phyloP scores from a whole-genome alignment of 1,284 basidiomycete genomes.

The Cutaneotrichosporon cyanovorans region DNA sequence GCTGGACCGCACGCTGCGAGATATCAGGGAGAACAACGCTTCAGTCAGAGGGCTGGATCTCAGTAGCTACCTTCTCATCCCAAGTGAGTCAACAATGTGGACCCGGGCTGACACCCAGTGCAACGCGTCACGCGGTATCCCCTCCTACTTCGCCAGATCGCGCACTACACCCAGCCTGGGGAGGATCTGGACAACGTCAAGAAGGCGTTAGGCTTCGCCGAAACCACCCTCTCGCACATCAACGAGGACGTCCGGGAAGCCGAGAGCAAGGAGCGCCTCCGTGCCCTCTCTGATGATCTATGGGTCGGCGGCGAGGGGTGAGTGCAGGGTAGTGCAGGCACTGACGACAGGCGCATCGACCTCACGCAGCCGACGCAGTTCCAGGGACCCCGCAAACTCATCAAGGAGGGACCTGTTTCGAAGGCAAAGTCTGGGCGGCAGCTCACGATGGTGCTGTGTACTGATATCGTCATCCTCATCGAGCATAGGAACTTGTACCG shows the following conservation, averaged over 20 bases:
- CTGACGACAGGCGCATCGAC: conserved; percentile 60
- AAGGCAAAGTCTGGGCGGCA: conserved; percentile 80
- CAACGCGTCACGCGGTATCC: conserved; percentile 91
- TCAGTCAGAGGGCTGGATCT: conserved; percentile 74
- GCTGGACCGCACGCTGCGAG: conserved; percentile 48
- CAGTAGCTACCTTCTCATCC: conserved; percentile 80
- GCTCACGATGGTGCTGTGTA: conserved; percentile 68
- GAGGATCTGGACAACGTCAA: conserved; percentile 53
- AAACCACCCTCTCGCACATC: conserved; percentile 66
- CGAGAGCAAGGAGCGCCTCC: conserved; percentile 66
- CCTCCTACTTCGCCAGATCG: conserved; percentile 71
- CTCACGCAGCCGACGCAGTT: conserved; percentile 78
- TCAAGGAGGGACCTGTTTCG: conserved; percentile 68
- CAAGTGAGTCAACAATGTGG: conserved; percentile 55
- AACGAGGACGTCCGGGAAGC: conserved; percentile 85
- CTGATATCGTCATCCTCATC: conserved; percentile 69
- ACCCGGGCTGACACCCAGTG: conserved; percentile 55
- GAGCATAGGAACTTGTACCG: conserved; percentile 68
- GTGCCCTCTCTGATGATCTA: conserved; percentile 64
- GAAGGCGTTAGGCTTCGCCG: conserved; percentile 57
- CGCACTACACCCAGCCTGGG: conserved; percentile 65
- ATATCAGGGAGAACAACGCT: conserved; percentile 53
- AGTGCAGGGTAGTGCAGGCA: conserved; percentile 22
- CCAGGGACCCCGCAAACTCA: conserved; percentile 64
- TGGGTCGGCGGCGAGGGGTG: conserved; percentile 76